Evolutionary conservation across 768 basidiomycete genomes (phyloP).

Genomic region (Mycena rebaudengoi): DNA sequence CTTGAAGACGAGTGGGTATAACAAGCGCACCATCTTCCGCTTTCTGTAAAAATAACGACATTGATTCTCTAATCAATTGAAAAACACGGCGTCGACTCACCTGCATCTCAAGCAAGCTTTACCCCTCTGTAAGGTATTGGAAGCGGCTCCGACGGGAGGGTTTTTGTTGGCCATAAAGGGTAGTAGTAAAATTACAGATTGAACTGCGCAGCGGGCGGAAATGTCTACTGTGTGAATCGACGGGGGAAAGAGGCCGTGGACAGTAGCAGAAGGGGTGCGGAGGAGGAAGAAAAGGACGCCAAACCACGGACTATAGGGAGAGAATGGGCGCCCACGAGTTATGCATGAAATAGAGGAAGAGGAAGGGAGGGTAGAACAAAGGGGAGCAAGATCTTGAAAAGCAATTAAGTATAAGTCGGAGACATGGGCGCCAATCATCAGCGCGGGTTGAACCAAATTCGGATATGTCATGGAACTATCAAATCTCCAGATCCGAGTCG

Average conservation of each 20-base stretch:
- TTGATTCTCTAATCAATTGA: no score
- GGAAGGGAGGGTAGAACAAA: conserved; percentile 20
- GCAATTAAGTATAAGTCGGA: conserved; percentile 25
- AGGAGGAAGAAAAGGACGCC: conserved; percentile 32
- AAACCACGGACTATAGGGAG: conserved; percentile 36
- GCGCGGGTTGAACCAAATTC: conserved; percentile 12
- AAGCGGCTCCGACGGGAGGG: conserved; percentile 41
- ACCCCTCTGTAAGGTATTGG: conserved; percentile 66
- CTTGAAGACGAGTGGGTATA: not conserved
- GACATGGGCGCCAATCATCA: conserved; percentile 23
- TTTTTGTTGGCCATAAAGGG: conserved; percentile 59
- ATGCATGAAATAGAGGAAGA: conserved; percentile 29
- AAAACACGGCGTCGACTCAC: conserved; percentile 42
- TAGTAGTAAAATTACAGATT: conserved; percentile 45
- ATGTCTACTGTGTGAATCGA: conserved; percentile 36
- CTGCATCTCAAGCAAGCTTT: conserved; percentile 80
- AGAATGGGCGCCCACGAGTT: conserved; percentile 18
- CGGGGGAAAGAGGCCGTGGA: conserved; percentile 42
- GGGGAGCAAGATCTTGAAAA: conserved; percentile 3
- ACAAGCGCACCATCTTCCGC: conserved; percentile 67
- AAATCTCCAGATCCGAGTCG: conserved; percentile 10
- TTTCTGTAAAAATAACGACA: conserved; percentile 62
- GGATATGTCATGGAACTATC: conserved; percentile 21
- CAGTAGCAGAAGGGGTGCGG: conserved; percentile 23
- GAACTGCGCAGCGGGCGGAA: conserved; percentile 29